phyloP scores from a whole-genome alignment of 768 basidiomycete genomes.

The Russula olivacea region DNA sequence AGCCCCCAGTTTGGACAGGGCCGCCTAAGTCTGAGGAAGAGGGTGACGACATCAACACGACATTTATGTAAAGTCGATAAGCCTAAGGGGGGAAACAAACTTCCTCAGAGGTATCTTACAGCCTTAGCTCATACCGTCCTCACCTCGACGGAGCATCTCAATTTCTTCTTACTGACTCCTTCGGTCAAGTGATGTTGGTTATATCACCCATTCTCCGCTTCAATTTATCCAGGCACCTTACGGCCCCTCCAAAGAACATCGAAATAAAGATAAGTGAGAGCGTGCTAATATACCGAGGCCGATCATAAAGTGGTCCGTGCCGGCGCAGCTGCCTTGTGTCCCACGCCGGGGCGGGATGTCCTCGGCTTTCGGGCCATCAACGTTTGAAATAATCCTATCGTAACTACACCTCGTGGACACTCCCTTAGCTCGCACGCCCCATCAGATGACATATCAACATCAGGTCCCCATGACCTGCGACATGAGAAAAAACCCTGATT shows the following conservation, averaged over 20 bases:
- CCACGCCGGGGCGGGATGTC: neutral
- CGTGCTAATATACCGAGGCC: slow-evolving; percentile 1
- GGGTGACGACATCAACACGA: neutral
- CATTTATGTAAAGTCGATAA: slow-evolving; percentile 14
- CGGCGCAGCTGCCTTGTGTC: neutral
- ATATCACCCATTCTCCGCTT: neutral
- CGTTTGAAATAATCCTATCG: neutral
- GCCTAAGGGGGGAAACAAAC: neutral
- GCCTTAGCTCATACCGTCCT: neutral
- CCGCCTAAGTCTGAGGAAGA: neutral
- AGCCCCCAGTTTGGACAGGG: neutral
- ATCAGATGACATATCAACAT: too few relatives aligned
- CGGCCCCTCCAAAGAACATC: neutral
- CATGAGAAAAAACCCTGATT: neutral
- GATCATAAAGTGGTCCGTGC: neutral
- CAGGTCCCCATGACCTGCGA: neutral
- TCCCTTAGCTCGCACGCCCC: neutral
- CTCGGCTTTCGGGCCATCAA: slow-evolving; percentile 9
- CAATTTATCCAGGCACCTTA: slow-evolving; percentile 4
- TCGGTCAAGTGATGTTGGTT: neutral
- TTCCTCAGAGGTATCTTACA: neutral
- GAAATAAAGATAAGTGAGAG: neutral
- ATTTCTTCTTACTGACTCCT: neutral
- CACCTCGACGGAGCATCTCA: neutral
- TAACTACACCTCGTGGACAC: neutral